phyloP scores from a whole-genome alignment of 495 filamentous ascomycete species.

The Penicillium samsonianum region DNA sequence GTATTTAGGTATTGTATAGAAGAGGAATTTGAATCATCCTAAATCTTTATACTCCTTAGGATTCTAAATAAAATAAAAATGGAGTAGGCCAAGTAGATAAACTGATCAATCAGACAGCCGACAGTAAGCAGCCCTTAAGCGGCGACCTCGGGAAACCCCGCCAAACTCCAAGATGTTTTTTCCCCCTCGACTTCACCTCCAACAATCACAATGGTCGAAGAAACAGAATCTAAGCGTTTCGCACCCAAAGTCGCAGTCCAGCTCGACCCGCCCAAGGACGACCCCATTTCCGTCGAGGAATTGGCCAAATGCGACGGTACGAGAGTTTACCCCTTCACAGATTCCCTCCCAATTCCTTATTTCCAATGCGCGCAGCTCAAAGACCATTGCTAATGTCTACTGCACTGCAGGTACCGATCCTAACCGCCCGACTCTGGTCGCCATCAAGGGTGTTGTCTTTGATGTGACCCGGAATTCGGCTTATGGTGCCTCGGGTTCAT shows the following conservation, averaged over 20 bases:
- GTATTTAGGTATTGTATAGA: not conserved
- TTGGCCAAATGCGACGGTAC: slow-evolving; percentile 81
- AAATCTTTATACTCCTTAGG: not conserved
- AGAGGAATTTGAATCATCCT: not conserved
- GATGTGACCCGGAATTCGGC: slow-evolving; percentile 85
- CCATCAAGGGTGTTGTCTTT: slow-evolving; percentile 95
- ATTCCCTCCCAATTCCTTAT: not conserved
- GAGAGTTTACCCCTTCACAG: slow-evolving; percentile 1
- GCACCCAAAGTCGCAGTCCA: slow-evolving; percentile 80
- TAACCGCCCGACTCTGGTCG: slow-evolving; percentile 78
- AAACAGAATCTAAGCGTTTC: slow-evolving; percentile 60
- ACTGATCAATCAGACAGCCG: not conserved
- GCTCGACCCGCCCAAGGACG: slow-evolving; percentile 84
- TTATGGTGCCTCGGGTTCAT: slow-evolving; percentile 80
- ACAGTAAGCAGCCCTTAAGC: slow-evolving; percentile 5
- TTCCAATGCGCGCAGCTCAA: not conserved
- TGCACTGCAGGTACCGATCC: slow-evolving; percentile 54
- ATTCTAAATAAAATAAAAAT: not conserved
- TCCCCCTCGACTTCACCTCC: slow-evolving; percentile 12
- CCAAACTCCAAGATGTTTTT: slow-evolving; percentile 9
- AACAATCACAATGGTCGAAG: slow-evolving; percentile 35
- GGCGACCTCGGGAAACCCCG: slow-evolving; percentile 4
- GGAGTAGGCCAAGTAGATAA: not conserved
- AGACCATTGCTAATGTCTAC: not conserved
- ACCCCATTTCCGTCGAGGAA: slow-evolving; percentile 73